Percentiles rank a stretch among this genome's conserved stretches.
These are phyloP conservation scores for Alternaria tenuissima DNA, from an alignment of 2,329 filamentous ascomycete genomes.

Conservation along the genomic window DNA sequence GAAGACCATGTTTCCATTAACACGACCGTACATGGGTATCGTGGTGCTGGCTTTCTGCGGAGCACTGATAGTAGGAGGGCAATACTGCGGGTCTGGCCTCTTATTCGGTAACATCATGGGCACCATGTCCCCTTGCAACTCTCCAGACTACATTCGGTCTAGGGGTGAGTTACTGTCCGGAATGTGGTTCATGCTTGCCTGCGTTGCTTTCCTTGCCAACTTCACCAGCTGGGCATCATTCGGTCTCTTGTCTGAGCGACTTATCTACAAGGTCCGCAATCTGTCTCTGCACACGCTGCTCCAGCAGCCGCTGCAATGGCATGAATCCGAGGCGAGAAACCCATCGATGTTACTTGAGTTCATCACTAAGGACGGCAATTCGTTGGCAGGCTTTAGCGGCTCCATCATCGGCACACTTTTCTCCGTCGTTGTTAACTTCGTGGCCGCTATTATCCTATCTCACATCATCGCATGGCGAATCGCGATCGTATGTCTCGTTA, in stretches of 20 bases:
- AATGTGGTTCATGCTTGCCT: constrained; percentile 68
- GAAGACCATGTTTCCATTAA: constrained; percentile 47
- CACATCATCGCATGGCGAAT: constrained; percentile 80
- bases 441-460: constrained; percentile 72
- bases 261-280: constrained; percentile 70
- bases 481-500: constrained; percentile 73
- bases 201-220: constrained; percentile 69
- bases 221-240: constrained; percentile 66
- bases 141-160: constrained; percentile 57
- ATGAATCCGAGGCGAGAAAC: constrained; percentile 69
- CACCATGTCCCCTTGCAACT: constrained; percentile 64
- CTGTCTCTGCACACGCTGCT: constrained; percentile 71
- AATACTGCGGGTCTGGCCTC: constrained; percentile 65
- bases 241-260: constrained; percentile 68
- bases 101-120: constrained; percentile 69
- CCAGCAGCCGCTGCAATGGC: constrained; percentile 74
- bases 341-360: constrained; percentile 70
- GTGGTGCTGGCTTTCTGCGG: constrained; percentile 61
- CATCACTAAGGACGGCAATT: constrained; percentile 74
- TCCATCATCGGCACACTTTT: constrained; percentile 75
- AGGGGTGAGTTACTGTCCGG: constrained; percentile 64
- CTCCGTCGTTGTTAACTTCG: constrained; percentile 72
- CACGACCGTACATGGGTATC: constrained; percentile 56
- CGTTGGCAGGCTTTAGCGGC: constrained; percentile 73
- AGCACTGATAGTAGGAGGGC: constrained; percentile 63